These are phyloP conservation scores for Heterobasidion annosum DNA, from an alignment of 1,284 basidiomycete species.

Conservation along the genomic window DNA sequence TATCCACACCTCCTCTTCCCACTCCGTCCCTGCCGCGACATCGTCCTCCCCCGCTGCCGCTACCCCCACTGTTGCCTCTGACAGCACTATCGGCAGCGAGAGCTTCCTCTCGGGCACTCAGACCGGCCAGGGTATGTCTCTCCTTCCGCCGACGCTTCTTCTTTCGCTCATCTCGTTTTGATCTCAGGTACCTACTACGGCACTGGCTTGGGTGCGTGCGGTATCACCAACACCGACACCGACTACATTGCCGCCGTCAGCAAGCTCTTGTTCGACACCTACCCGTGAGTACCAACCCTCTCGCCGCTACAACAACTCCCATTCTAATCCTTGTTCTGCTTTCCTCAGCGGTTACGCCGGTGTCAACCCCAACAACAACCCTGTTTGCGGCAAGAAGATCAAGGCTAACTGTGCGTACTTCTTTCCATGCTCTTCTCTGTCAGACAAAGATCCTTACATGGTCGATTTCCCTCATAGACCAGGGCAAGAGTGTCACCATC, in stretches of 20 bases:
- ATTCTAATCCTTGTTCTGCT: background rate
- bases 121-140: constrained; percentile 35
- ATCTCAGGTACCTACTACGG: constrained; percentile 8
- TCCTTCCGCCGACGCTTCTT: background rate
- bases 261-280: constrained; percentile 45
- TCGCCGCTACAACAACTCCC: background rate
- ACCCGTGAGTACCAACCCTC: constrained; percentile 36
- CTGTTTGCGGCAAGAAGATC: constrained; percentile 21
- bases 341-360: constrained; percentile 34
- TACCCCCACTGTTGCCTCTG: constrained; percentile 7
- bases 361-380: constrained; percentile 30
- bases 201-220: constrained; percentile 64
- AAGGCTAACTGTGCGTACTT: constrained; percentile 16
- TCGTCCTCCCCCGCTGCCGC: constrained; percentile 3
- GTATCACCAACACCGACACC: constrained; percentile 41
- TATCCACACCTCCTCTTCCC: constrained; percentile 8
- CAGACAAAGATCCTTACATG: background rate
- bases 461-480: constrained; percentile 24
- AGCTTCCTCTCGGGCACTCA: constrained; percentile 37
- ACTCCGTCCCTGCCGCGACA: background rate
- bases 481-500: constrained; percentile 40
- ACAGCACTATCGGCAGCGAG: background rate
- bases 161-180: background rate
- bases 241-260: constrained; percentile 61
- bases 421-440: background rate